Evolutionary conservation across 176 grass and related monocot species (phyloP).

Genomic region (Lolium multiflorum): DNA sequence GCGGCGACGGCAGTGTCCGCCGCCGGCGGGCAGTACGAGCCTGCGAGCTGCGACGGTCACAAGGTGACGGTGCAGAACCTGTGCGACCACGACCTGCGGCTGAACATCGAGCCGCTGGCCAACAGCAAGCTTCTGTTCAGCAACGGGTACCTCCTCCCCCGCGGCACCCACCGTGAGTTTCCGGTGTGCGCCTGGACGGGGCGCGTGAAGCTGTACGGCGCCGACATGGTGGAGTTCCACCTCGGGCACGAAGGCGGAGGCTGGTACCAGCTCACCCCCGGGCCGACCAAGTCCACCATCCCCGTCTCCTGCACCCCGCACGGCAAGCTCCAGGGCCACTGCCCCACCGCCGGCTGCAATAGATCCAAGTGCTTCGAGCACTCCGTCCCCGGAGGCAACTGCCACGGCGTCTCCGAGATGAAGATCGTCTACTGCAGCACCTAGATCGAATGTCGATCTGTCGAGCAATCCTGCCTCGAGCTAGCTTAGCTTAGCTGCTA

Average conservation of each 20-base stretch:
- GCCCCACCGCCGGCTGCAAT: conserved; percentile 44
- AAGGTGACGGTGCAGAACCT: conserved; percentile 67
- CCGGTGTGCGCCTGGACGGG: conserved; percentile 45
- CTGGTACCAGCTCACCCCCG: conserved; percentile 39
- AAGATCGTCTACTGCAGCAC: conserved; percentile 55
- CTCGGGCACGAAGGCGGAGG: conserved; percentile 41
- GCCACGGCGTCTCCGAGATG: conserved; percentile 50
- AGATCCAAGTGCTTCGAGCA: background rate
- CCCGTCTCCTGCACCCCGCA: conserved; percentile 33
- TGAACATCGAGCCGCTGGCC: conserved; percentile 12
- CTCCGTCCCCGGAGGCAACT: conserved; percentile 39
- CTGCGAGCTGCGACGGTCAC: background rate
- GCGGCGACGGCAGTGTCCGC: background rate
- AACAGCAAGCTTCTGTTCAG: conserved; percentile 13
- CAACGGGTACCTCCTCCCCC: background rate
- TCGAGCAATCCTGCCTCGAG: background rate
- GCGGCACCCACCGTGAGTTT: conserved; percentile 44
- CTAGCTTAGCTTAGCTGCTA: background rate
- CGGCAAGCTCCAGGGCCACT: background rate
- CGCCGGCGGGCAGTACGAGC: background rate
- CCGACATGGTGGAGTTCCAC: conserved; percentile 43
- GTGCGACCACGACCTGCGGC: conserved; percentile 1
- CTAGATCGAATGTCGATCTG: background rate
- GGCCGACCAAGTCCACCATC: background rate
- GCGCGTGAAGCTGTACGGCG: background rate